Evolutionary conservation across 192 early-diverging fungal genomes (phyloP), one percentile per base, ranked within the genome.

Genomic region (Coemansia brasiliensis): DNA sequence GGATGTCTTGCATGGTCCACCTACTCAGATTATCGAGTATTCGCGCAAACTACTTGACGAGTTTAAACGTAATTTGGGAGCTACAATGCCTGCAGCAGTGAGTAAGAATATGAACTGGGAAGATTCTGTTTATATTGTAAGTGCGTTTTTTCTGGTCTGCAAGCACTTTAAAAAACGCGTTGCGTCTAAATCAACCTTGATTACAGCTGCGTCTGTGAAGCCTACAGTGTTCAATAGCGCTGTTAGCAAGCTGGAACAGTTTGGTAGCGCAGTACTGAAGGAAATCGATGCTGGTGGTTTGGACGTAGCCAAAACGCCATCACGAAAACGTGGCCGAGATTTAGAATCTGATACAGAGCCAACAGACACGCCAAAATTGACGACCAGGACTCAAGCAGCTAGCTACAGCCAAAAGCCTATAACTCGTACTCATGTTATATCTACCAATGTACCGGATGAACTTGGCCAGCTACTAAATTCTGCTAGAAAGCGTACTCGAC

Each of bases 111-210:
- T 72, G 57, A 59, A 72, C 46, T 70, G 69, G 69, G 54, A 41
- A 17, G 62, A 65, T 26, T 79, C 75, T n/a, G 75, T 55, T 1
- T 79, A 79, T 20, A 29, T 79, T 56, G 69, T 44, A 25, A 61
- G 57, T 3, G 75, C 64, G 10, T 79, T 72, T 49, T 53, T 54
- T 5, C 45, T 79, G 3, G 75, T 61, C 11, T 72, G 65, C 61
- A 72, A 57, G 52, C 68, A 63, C 22, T 55, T 68, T 44, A 79
- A 79, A 55, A 71, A 67, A 35, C 75, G 75, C 43, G 61, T 67
- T 15, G 65, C 51, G 2, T 44, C 55, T 26, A 71, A 68, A 26
- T 25, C 69, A 17, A 59, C 67, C 18, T 46, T 79, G 18, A 41
- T 79, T 3, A 51, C 48, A 0, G 37, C 61, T 8, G 65, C 75